Base-by-base conservation (phyloP, 202 grass and related monocot genomes). In the Zizania palustris region DNA sequence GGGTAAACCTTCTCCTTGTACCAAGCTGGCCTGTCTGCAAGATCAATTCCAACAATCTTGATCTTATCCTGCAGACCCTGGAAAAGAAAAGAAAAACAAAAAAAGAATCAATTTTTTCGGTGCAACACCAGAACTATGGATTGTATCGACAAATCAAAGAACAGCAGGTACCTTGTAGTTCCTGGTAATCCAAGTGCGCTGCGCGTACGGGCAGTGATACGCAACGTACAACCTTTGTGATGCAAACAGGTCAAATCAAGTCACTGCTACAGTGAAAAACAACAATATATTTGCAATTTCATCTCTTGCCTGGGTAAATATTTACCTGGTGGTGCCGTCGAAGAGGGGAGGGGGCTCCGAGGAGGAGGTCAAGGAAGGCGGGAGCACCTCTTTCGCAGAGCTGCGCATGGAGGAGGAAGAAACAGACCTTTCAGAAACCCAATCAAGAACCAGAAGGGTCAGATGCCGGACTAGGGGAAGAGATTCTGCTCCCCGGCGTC, bases 311-410 rank as follows among this genome's bases (percentile, higher is more conserved):
- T 37, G 58, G 58, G 40, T 38, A 10, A 11, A 20, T 6, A 2
- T 57, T 41, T 59, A 93, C 94, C 82, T 92, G 79, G 84, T 97
- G 0, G 94, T 93, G 68, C 94, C 91, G 16, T 28, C 28, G 2
- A 28, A 28, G 2, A 28, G 28, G 28, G 28, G 28, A 28, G 28
- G 28, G 28, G 28, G 28, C 28, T 28, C 28, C 28, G 28, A 28
- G 28, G 28, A 28, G 28, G 28, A 28, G 28, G 28, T 28, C 28
- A 28, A 2, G 28, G 28, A 28, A 28, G 28, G 28, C 1, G 28
- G 28, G 28, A 28, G 28, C 28, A 60, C 67, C 76, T 89, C 85
- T 53, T 84, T 86, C 19, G 53, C 71, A 37, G 14, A 70, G 58
- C 91, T 91, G 63, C 20, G 55, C 10, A 60, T 42, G 45, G 66